Percentiles rank a stretch among this genome's conserved stretches.
Conservation (phyloP, 2,329 filamentous ascomycete species). For the Pestalotiopsis sp. region DNA sequence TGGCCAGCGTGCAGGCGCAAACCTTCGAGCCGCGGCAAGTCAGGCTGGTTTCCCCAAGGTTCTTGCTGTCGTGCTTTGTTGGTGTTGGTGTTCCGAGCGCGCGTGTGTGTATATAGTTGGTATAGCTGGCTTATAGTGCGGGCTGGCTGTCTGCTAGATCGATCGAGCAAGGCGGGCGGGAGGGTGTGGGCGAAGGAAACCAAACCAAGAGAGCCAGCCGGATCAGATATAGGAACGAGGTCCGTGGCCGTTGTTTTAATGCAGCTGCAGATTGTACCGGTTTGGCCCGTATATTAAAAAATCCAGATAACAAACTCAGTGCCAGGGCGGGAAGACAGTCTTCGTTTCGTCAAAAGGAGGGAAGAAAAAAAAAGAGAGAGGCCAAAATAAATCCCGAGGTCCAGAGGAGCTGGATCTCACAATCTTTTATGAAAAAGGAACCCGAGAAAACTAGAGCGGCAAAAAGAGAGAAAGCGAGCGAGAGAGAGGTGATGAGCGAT, state of each 20-base stretch:
- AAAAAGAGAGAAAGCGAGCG: neutral
- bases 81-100: neutral
- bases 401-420: neutral
- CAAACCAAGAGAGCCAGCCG: neutral
- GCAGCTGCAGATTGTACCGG: neutral
- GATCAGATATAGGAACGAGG: neutral
- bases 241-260: neutral
- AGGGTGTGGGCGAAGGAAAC: neutral
- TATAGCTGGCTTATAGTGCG: neutral
- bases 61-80: neutral
- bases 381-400: neutral
- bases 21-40: neutral
- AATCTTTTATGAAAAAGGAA: neutral
- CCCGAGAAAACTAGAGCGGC: slow-evolving; percentile 11
- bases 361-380: slow-evolving; percentile 1
- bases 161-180: neutral
- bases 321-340: neutral
- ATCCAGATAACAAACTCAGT: neutral
- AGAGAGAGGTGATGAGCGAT: slow-evolving; percentile 14
- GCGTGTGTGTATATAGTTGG: neutral
- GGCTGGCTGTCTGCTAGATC: neutral
- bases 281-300: neutral
- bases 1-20: neutral
- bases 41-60: neutral
- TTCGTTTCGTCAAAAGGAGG: neutral